phyloP scores from a whole-genome alignment of 2,329 filamentous ascomycete genomes.

The Sclerotinia trifoliorum region DNA sequence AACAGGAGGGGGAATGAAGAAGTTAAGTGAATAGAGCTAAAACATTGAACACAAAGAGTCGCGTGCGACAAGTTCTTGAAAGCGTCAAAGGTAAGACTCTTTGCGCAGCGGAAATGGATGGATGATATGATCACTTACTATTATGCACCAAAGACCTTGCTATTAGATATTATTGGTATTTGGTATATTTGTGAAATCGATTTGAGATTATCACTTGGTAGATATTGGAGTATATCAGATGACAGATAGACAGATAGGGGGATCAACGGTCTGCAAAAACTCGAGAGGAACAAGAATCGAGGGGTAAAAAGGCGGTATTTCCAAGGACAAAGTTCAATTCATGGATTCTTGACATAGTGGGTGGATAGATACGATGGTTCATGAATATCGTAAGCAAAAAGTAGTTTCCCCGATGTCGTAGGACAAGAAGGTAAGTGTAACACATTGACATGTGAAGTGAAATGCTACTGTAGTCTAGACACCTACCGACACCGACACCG shows the following conservation, averaged over 20 bases:
- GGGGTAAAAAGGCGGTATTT: conserved; percentile 2
- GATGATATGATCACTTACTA: conserved; percentile 12
- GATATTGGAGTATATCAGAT: not conserved
- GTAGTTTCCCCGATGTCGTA: not conserved
- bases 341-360: not conserved
- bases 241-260: no score
- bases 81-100: conserved; percentile 1
- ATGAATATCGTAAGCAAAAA: not conserved
- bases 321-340: not conserved
- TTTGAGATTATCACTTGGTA: not conserved
- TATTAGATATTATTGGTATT: not conserved
- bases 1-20: not conserved
- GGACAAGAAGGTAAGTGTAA: not conserved
- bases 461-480: not conserved
- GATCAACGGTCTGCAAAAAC: not conserved
- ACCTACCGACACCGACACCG: not conserved
- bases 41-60: conserved; percentile 12
- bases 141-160: not conserved
- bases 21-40: not conserved
- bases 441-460: not conserved
- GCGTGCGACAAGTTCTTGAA: conserved; percentile 4
- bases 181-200: not conserved
- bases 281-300: not conserved
- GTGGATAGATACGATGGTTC: no score
- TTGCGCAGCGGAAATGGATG: conserved; percentile 12